Percentiles rank a stretch among this genome's conserved stretches.
Conservation (phyloP, 2,329 filamentous ascomycete species). For the Gnomoniopsis smithogilvyi region DNA sequence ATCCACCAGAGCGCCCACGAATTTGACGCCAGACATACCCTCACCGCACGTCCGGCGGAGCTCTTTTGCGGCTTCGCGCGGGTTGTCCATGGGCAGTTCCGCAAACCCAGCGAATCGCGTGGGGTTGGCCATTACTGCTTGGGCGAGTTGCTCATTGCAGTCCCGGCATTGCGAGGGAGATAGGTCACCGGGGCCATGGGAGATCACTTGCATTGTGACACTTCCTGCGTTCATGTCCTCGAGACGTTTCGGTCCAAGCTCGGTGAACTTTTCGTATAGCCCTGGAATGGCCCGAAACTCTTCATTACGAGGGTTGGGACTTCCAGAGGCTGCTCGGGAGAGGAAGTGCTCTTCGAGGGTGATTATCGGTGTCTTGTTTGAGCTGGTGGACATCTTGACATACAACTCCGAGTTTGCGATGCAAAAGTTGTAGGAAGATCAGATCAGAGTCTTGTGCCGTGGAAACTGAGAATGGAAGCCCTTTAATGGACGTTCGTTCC, state of each 20-base stretch:
- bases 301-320: conserved; percentile 18
- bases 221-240: conserved; percentile 23
- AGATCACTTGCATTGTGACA: conserved; percentile 24
- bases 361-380: conserved; percentile 27
- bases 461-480: too few relatives aligned
- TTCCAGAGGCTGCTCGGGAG: conserved; percentile 19
- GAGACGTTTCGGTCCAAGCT: conserved; percentile 23
- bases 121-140: conserved; percentile 16
- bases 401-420: neutral
- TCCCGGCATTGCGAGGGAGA: conserved; percentile 14
- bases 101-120: conserved; percentile 26
- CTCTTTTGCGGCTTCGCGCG: conserved; percentile 37
- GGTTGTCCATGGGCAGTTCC: conserved; percentile 27
- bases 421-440: too few relatives aligned
- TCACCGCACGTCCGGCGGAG: conserved; percentile 37
- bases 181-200: conserved; percentile 23
- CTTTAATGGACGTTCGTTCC: too few relatives aligned
- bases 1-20: conserved; percentile 16
- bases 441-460: too few relatives aligned
- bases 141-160: conserved; percentile 24
- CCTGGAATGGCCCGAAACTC: conserved; percentile 21
- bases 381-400: neutral
- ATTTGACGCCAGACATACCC: conserved; percentile 4
- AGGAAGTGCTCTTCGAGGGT: conserved; percentile 41
- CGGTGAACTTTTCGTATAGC: conserved; percentile 22